A percentile compares a stretch with the other conserved stretches of the same genome.
Evolutionary conservation across 345 rosid species (phyloP).

Genomic region (Passiflora organensis): DNA sequence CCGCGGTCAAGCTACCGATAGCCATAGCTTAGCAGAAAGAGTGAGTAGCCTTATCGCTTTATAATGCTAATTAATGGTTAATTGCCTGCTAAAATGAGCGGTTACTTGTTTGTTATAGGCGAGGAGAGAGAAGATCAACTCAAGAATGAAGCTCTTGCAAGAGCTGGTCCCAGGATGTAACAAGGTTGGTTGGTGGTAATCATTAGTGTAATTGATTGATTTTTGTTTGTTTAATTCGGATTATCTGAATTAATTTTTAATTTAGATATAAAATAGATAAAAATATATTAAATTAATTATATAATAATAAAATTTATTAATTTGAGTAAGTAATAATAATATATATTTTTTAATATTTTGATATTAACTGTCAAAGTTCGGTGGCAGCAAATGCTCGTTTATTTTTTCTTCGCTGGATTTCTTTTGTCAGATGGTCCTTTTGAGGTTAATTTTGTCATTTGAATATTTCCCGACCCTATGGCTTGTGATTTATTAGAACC

Average conservation of each 20-base stretch:
- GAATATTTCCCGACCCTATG: neutral
- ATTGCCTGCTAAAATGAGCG: too few species aligned
- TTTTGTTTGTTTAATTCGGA: conserved; percentile 38
- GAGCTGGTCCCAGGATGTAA: conserved; percentile 86
- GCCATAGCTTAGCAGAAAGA: conserved; percentile 78
- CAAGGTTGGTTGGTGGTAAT: conserved; percentile 47
- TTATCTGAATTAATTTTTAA: too few species aligned
- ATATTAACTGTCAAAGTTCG: neutral
- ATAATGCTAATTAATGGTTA: too few species aligned
- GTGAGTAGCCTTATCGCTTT: conserved; percentile 26
- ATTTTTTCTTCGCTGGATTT: too few species aligned
- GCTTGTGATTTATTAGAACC: neutral
- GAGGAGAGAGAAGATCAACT: conserved; percentile 73
- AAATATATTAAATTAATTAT: too few species aligned
- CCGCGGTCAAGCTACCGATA: conserved; percentile 76
- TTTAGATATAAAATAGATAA: too few species aligned
- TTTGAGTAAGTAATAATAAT: neutral
- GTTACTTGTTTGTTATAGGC: conserved; percentile 36
- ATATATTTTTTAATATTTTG: too few species aligned
- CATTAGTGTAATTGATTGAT: conserved; percentile 16
- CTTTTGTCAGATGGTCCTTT: conserved; percentile 33
- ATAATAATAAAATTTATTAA: too few species aligned
- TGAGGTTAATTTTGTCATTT: conserved; percentile 36
- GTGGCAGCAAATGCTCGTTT: conserved; percentile 6
- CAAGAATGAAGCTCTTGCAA: conserved; percentile 69